A percentile compares a stretch with the other conserved stretches of the same genome.
Conservation (phyloP, 208 protist genomes). For the Leishmania tarentolae region DNA sequence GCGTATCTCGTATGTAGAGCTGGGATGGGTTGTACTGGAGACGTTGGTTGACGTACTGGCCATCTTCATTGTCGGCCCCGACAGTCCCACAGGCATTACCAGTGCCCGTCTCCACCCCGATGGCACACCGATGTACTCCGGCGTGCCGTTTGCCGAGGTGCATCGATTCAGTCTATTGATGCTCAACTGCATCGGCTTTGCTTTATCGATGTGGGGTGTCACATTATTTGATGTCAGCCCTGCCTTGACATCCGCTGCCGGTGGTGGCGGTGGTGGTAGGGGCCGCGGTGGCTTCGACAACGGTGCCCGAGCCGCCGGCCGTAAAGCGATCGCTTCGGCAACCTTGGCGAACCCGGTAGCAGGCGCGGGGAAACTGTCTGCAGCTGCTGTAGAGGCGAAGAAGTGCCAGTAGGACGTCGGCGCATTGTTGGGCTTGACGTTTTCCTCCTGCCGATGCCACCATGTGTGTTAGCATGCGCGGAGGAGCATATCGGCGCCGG, state of each 20-base stretch:
- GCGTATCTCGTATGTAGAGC: conserved; percentile 15
- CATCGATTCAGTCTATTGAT: conserved; percentile 19
- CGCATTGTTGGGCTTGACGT: too few species aligned
- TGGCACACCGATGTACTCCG: conserved; percentile 7
- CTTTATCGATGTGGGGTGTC: conserved; percentile 29
- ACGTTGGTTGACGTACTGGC: conserved; percentile 27
- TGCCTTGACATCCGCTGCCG: not conserved
- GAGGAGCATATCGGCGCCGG: not conserved
- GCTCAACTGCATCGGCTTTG: conserved; percentile 25
- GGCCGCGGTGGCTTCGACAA: not conserved
- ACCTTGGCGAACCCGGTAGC: not conserved
- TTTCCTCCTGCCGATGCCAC: not conserved
- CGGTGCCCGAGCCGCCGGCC: not conserved
- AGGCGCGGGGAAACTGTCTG: not conserved
- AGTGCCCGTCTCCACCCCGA: conserved; percentile 13
- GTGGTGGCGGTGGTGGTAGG: conserved; percentile 1
- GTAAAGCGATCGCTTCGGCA: not conserved
- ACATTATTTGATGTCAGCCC: conserved; percentile 19
- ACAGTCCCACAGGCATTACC: not conserved
- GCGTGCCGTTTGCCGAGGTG: conserved; percentile 22
- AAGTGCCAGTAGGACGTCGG: conserved; percentile 33
- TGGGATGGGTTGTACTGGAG: conserved; percentile 28
- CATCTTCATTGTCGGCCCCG: conserved; percentile 12
- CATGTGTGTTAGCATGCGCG: not conserved
- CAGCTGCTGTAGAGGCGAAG: conserved; percentile 11